Percentiles rank a stretch among this genome's conserved stretches.
phyloP scores from a whole-genome alignment of 31 red algal genomes.

The Endocladia muricata region DNA sequence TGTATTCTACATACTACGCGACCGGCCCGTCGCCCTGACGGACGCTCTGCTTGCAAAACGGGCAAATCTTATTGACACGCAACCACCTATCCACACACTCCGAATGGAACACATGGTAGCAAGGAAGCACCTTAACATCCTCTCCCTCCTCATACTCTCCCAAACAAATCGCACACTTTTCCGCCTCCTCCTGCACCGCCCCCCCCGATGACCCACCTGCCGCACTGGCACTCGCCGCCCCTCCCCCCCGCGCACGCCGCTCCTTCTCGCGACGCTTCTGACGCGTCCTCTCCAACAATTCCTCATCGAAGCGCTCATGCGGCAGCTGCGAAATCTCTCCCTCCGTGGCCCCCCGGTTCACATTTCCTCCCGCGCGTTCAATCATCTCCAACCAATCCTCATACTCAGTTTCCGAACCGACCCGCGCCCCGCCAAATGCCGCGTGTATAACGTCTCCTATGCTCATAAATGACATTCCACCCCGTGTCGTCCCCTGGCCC shows the following conservation, averaged over 20 bases:
- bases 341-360: constrained; percentile 32
- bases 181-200: constrained; percentile 9
- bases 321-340: constrained; percentile 25
- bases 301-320: constrained; percentile 9
- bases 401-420: constrained; percentile 24
- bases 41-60: constrained; percentile 67
- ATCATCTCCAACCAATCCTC: constrained; percentile 55
- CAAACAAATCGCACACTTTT: constrained; percentile 71
- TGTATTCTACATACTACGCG: too few relatives aligned
- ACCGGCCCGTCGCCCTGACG: constrained; percentile 14
- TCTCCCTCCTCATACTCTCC: constrained; percentile 63
- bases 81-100: constrained; percentile 76
- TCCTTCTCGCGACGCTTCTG: neutral
- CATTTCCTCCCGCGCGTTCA: constrained; percentile 50
- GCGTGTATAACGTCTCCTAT: too few relatives aligned
- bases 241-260: neutral
- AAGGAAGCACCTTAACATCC: constrained; percentile 36
- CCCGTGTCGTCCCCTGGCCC: too few relatives aligned
- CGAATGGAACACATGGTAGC: constrained; percentile 59
- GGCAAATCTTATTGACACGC: constrained; percentile 46
- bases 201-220: neutral
- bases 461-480: too few relatives aligned
- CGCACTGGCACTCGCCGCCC: neutral
- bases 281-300: neutral
- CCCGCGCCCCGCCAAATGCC: neutral